Percentiles rank a stretch among this genome's conserved stretches.
Evolutionary conservation across 257 asterid genomes (phyloP).

Genomic region (Dorcoceras hygrometricum): DNA sequence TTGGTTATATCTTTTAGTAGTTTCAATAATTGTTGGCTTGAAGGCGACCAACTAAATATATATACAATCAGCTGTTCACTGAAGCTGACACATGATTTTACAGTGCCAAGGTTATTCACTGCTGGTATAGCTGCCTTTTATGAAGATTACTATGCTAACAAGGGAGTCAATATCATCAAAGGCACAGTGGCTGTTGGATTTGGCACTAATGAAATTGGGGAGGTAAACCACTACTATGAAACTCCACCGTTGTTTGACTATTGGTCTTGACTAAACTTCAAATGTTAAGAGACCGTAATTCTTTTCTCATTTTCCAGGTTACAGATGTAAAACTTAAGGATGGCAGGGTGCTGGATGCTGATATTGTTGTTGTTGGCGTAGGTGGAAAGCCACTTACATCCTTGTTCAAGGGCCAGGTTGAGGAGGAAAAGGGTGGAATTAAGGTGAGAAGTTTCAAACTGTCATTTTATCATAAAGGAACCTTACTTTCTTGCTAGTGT

Average conservation of each 20-base stretch:
- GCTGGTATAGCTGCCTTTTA: constrained; percentile 88
- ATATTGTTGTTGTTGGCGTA: constrained; percentile 91
- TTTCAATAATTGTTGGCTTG: not conserved
- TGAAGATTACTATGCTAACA: constrained; percentile 74
- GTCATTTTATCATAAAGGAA: not conserved
- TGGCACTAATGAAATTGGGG: constrained; percentile 64
- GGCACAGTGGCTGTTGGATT: constrained; percentile 95
- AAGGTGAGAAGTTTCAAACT: constrained; percentile 52
- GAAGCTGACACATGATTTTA: constrained; percentile 23
- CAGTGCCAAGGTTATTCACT: constrained; percentile 98
- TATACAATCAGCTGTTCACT: constrained; percentile 11
- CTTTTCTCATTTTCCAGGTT: constrained; percentile 48
- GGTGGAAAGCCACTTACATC: constrained; percentile 77
- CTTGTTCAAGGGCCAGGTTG: constrained; percentile 84
- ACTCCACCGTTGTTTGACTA: not conserved
- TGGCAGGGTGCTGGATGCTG: constrained; percentile 89
- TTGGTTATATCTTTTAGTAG: constrained; percentile 8
- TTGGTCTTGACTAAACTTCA: constrained; percentile 10
- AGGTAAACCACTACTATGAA: constrained; percentile 40
- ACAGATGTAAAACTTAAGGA: constrained; percentile 84
- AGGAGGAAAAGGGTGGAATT: constrained; percentile 88
- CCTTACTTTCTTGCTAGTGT: not conserved
- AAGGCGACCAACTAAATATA: not conserved
- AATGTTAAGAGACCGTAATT: constrained; percentile 11
- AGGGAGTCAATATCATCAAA: constrained; percentile 82